These are phyloP conservation scores for Mycena citricolor DNA, from an alignment of 1,284 basidiomycete genomes.

Conservation along the genomic window DNA sequence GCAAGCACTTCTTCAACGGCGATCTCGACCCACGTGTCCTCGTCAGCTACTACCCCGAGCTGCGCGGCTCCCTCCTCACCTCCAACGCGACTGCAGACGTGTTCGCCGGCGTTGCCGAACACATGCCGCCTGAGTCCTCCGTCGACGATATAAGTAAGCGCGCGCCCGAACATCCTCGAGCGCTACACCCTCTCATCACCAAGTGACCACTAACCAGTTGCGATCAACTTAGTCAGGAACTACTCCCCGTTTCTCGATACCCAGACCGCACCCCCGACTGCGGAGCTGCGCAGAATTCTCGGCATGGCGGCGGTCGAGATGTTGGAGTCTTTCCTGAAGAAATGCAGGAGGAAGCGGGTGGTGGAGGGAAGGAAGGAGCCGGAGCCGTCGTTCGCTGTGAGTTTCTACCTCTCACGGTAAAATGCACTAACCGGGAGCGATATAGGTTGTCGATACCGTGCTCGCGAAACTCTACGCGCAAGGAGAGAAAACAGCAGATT, in stretches of 20 bases:
- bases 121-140: conserved; percentile 60
- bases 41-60: conserved; percentile 72
- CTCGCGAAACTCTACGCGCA: conserved; percentile 74
- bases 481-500: conserved; percentile 59
- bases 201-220: conserved; percentile 51
- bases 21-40: conserved; percentile 74
- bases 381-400: conserved; percentile 21
- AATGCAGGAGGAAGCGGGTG: conserved; percentile 36
- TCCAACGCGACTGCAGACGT: conserved; percentile 50
- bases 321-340: conserved; percentile 63
- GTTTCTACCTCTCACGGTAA: conserved; percentile 7
- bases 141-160: conserved; percentile 79
- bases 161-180: conserved; percentile 19
- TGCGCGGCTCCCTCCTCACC: conserved; percentile 59
- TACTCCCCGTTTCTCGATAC: conserved; percentile 84
- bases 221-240: conserved; percentile 84
- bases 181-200: conserved; percentile 25
- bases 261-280: conserved; percentile 62
- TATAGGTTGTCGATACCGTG: conserved; percentile 83
- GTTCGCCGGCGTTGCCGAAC: conserved; percentile 66
- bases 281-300: conserved; percentile 63
- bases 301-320: conserved; percentile 63
- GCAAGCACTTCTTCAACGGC: conserved; percentile 69
- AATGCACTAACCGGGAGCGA: too few relatives aligned
- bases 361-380: conserved; percentile 31